Evolutionary conservation across 2,329 filamentous ascomycete species (phyloP).

Genomic region (Cytospora piceae): DNA sequence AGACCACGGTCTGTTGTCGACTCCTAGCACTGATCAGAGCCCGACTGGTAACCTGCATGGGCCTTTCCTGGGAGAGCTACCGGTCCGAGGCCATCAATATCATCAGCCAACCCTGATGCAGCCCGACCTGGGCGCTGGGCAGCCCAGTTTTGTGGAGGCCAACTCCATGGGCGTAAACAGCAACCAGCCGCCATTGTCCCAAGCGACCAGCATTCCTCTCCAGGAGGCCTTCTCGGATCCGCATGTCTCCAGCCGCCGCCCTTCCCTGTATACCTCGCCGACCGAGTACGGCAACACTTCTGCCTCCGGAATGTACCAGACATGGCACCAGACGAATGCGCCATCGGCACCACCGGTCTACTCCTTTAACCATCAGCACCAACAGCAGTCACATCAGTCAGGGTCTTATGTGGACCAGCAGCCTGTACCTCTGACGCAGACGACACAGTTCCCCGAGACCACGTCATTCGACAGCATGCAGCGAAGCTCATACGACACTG

Average conservation of each 20-base stretch:
- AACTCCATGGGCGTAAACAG: slow-evolving; percentile 40
- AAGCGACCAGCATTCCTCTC: slow-evolving; percentile 44
- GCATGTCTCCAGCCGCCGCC: slow-evolving; percentile 50
- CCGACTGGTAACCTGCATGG: slow-evolving; percentile 40
- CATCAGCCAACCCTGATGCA: slow-evolving; percentile 45
- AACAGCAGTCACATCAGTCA: slow-evolving; percentile 36
- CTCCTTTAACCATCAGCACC: slow-evolving; percentile 47
- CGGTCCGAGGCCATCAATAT: slow-evolving; percentile 47
- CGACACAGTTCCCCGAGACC: slow-evolving; percentile 35
- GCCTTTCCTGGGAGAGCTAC: slow-evolving; percentile 48
- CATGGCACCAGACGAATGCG: slow-evolving; percentile 51
- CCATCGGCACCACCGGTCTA: slow-evolving; percentile 50
- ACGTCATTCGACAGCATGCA: slow-evolving; percentile 38
- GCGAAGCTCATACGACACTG: slow-evolving; percentile 35
- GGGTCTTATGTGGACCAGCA: slow-evolving; percentile 38
- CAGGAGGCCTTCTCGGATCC: slow-evolving; percentile 50
- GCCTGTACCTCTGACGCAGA: slow-evolving; percentile 36
- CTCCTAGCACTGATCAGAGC: slow-evolving; percentile 43
- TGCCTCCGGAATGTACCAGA: slow-evolving; percentile 45
- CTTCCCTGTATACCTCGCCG: slow-evolving; percentile 48
- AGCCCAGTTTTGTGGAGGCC: slow-evolving; percentile 46
- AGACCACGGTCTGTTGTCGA: slow-evolving; percentile 41
- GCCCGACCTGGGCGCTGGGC: slow-evolving; percentile 47
- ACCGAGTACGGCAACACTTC: slow-evolving; percentile 51
- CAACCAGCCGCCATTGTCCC: slow-evolving; percentile 42